Conservation (phyloP, 2,329 filamentous ascomycete species). For the Colletotrichum gigasporum region DNA sequence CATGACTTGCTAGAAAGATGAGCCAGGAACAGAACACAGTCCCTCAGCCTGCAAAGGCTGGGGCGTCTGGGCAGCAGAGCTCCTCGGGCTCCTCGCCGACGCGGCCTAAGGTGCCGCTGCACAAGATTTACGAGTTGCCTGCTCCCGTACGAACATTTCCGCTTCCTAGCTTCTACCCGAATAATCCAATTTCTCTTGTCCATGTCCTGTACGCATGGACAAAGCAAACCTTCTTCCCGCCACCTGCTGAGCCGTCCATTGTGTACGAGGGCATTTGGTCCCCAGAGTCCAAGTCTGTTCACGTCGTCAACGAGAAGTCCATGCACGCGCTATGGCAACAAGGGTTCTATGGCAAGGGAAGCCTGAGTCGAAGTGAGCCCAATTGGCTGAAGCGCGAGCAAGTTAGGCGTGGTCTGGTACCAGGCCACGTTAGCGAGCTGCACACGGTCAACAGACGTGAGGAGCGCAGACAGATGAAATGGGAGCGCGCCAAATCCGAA, state of each 20-base stretch:
- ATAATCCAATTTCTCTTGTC: slow-evolving; percentile 89
- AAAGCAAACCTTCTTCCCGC: slow-evolving; percentile 74
- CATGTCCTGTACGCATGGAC: slow-evolving; percentile 83
- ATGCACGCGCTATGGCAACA: slow-evolving; percentile 92
- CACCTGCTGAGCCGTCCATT: slow-evolving; percentile 70
- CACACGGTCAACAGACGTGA: slow-evolving; percentile 79
- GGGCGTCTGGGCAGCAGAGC: slow-evolving; percentile 29
- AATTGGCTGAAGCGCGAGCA: slow-evolving; percentile 90
- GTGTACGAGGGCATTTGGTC: slow-evolving; percentile 83
- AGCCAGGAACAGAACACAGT: slow-evolving; percentile 45
- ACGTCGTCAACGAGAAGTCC: slow-evolving; percentile 79
- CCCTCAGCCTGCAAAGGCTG: slow-evolving; percentile 16
- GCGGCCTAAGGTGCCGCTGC: slow-evolving; percentile 55
- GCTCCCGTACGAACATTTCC: slow-evolving; percentile 85
- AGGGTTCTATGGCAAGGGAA: slow-evolving; percentile 97
- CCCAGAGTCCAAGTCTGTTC: slow-evolving; percentile 81
- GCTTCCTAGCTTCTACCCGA: slow-evolving; percentile 87
- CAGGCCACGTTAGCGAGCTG: slow-evolving; percentile 81
- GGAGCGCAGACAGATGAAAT: slow-evolving; percentile 85
- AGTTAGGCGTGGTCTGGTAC: slow-evolving; percentile 71
- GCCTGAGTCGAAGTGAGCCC: slow-evolving; percentile 90
- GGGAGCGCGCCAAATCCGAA: slow-evolving; percentile 89
- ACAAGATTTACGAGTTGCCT: slow-evolving; percentile 83
- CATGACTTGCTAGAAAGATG: slow-evolving; percentile 57
- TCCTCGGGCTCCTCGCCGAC: slow-evolving; percentile 35